Evolutionary conservation across 352 stramenopile genomes (phyloP), one percentile per base, ranked within the genome.

Genomic region (Pilasporangium apinafurcum): DNA sequence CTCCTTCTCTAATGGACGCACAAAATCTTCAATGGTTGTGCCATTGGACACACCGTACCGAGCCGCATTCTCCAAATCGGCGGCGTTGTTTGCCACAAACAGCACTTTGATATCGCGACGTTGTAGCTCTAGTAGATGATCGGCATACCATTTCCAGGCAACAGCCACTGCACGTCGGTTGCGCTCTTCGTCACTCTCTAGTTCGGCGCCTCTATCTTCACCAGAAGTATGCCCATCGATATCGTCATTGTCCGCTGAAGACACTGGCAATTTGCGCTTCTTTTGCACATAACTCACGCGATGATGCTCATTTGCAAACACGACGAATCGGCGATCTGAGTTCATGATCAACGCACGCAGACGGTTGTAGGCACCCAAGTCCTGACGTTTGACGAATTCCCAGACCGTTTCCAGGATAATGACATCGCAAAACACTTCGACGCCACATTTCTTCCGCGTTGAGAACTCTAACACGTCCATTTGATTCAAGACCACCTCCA

Each of bases 221-320:
- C 55, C 45, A 14, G 37, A 49, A 8, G 64, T 45, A 12, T 67
- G 69, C 42, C 83, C 74, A 16, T 49, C 65, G 14, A 49, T 32
- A 5, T 47, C 21, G 20, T 58, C 31, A 5, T 61, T 45, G 14
- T 54, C 37, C 42, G 42, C 40, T 8, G 36, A 26, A n/a, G 59
- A 65, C 1, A 44, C 59, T 0, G 62, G 63, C 28, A 72, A 29
- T 26, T 62, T 51, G 31, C 63, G 62, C 16, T 69, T 56, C 60
- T 83, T 83, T 39, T 77, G 65, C 34, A 86, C 66, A 41, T 75
- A 95, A 17, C 79, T 86, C 16, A 77, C 66, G 33, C 75, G 66
- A 45, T 96, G 83, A 54, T 98, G 86, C 46, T 97, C 85, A 50
- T 98, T 98, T 16, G 92, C 83, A 47, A 97, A 98, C 27, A 97